These are phyloP conservation scores for Wickerhamomyces ciferrii DNA, from an alignment of 805 yeast species.

Conservation along the genomic window DNA sequence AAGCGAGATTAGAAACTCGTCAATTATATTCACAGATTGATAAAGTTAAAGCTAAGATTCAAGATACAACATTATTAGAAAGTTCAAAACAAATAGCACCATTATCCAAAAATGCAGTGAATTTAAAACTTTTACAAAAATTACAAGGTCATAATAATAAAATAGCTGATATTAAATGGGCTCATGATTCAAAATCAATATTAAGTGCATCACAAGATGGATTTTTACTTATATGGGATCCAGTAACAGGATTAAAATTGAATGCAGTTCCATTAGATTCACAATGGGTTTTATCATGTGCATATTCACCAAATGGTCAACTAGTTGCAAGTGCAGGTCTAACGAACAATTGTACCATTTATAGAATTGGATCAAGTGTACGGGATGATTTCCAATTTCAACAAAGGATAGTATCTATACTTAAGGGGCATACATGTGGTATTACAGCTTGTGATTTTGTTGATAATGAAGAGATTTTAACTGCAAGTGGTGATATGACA, in stretches of 20 bases:
- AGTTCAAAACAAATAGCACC: slow-evolving; percentile 24
- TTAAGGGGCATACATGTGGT: slow-evolving; percentile 82
- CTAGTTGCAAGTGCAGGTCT: slow-evolving; percentile 79
- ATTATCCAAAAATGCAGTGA: slow-evolving; percentile 15
- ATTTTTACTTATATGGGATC: slow-evolving; percentile 78
- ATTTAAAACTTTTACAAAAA: slow-evolving; percentile 30
- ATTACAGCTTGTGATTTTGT: slow-evolving; percentile 70
- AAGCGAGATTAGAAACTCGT: slow-evolving; percentile 40
- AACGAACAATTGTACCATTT: slow-evolving; percentile 73
- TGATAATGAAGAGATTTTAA: slow-evolving; percentile 49
- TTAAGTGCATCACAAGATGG: slow-evolving; percentile 86
- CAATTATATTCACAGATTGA: slow-evolving; percentile 46
- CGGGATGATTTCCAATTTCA: slow-evolving; percentile 24
- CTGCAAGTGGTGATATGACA: slow-evolving; percentile 81
- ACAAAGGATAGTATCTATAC: slow-evolving; percentile 42
- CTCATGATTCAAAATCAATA: slow-evolving; percentile 50
- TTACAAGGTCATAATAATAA: slow-evolving; percentile 64
- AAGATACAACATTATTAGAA: slow-evolving; percentile 40
- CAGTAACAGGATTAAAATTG: slow-evolving; percentile 62
- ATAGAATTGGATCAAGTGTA: slow-evolving; percentile 30
- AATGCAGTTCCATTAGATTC: slow-evolving; percentile 69
- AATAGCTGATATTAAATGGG: slow-evolving; percentile 67
- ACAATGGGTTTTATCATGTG: slow-evolving; percentile 77
- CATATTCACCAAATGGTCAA: slow-evolving; percentile 59
- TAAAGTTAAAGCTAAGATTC: slow-evolving; percentile 33